Percentiles rank a stretch among this genome's conserved stretches.
Conservation (phyloP, 805 yeast species). For the Candida michaelii region DNA sequence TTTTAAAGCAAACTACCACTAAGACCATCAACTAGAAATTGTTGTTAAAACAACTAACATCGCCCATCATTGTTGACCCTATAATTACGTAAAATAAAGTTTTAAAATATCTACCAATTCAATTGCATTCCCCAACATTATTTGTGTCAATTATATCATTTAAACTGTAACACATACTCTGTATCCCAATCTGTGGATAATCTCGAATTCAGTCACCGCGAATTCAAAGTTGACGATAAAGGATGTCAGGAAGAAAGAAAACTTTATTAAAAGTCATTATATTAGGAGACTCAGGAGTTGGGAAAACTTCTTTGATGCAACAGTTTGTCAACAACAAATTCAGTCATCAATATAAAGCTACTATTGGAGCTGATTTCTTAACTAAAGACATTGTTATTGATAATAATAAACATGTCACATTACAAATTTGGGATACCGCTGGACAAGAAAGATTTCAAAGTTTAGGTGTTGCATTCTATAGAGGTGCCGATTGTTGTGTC, state of each 20-base stretch:
- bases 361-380: slow-evolving; percentile 95
- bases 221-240: slow-evolving; percentile 5
- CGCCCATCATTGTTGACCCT: no score
- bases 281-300: slow-evolving; percentile 96
- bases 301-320: slow-evolving; percentile 96
- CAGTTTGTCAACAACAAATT: slow-evolving; percentile 95
- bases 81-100: no score
- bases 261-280: slow-evolving; percentile 84
- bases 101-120: no score
- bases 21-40: no score
- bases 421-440: slow-evolving; percentile 98
- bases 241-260: slow-evolving; percentile 66
- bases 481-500: slow-evolving; percentile 98
- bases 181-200: no score
- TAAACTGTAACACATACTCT: no score
- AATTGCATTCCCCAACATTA: no score
- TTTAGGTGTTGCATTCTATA: slow-evolving; percentile 92
- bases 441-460: slow-evolving; percentile 98
- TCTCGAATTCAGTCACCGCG: no score
- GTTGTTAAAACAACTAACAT: no score
- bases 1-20: no score
- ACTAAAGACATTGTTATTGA: slow-evolving; percentile 89
- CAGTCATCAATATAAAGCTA: slow-evolving; percentile 93
- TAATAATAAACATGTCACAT: slow-evolving; percentile 68
- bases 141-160: no score